A percentile compares a stretch with the other conserved stretches of the same genome.
Conservation (phyloP, 164 flowering plant genomes). For the Buxus sempervirens region DNA sequence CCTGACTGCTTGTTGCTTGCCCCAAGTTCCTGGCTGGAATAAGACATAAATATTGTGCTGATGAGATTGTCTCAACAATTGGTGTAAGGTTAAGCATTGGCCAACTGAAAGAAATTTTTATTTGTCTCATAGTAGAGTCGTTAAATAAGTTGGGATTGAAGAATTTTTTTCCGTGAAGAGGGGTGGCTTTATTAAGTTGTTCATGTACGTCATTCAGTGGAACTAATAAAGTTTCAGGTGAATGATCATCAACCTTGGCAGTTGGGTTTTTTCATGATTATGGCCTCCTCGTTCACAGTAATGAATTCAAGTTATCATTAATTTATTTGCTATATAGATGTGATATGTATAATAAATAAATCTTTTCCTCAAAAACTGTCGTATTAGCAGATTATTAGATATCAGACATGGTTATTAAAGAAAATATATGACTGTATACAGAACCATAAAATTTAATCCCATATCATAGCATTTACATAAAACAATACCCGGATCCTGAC, state of each 20-base stretch:
- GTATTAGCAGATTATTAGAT: too few relatives aligned
- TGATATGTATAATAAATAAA: too few relatives aligned
- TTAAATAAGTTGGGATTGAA: too few relatives aligned
- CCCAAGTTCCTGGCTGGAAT: not conserved
- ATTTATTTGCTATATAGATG: not conserved
- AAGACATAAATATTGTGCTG: not conserved
- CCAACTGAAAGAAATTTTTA: not conserved
- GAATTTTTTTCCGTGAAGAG: too few relatives aligned
- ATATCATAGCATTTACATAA: not conserved
- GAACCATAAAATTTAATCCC: not conserved
- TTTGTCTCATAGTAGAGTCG: too few relatives aligned
- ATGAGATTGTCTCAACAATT: not conserved
- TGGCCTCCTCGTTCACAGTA: conserved; percentile 98
- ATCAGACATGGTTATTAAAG: not conserved
- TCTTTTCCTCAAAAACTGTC: too few relatives aligned
- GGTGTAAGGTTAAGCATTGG: not conserved
- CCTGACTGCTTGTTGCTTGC: not conserved
- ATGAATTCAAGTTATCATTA: conserved; percentile 13
- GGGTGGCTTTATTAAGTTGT: too few relatives aligned
- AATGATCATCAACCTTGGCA: too few relatives aligned
- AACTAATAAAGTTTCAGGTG: too few relatives aligned
- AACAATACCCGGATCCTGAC: not conserved
- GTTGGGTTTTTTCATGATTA: not conserved
- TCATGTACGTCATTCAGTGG: too few relatives aligned
- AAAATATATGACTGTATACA: not conserved